These are phyloP conservation scores for Paragyromitra xinjiangensis DNA, from an alignment of 495 filamentous ascomycete genomes.

Conservation along the genomic window DNA sequence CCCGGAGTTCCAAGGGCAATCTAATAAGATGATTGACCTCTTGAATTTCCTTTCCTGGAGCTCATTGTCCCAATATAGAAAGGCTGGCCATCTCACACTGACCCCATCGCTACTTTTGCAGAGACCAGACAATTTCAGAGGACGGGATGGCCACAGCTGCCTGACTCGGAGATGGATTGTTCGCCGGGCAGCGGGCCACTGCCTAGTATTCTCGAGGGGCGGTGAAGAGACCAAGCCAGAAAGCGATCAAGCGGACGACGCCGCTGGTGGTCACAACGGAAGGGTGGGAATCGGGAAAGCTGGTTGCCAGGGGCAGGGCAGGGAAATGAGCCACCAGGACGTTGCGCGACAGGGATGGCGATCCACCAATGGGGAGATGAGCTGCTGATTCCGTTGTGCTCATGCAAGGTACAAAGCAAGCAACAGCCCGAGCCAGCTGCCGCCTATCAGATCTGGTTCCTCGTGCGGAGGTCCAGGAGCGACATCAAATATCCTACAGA, in stretches of 20 bases:
- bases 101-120: conserved; percentile 28
- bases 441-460: conserved; percentile 38
- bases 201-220: conserved; percentile 18
- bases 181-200: conserved; percentile 23
- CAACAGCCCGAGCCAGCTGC: conserved; percentile 24
- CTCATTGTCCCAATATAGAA: conserved; percentile 26
- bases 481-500: background rate
- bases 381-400: conserved; percentile 38
- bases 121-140: conserved; percentile 30
- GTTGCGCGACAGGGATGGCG: conserved; percentile 38
- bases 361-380: conserved; percentile 43
- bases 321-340: conserved; percentile 46
- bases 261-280: conserved; percentile 17
- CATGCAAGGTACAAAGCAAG: conserved; percentile 44
- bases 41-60: conserved; percentile 18
- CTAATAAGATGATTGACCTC: conserved; percentile 40
- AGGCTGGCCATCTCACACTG: conserved; percentile 38
- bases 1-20: conserved; percentile 33
- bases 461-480: conserved; percentile 27
- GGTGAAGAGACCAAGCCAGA: conserved; percentile 20
- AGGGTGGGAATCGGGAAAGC: conserved; percentile 17
- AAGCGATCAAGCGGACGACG: conserved; percentile 11
- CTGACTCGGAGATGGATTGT: conserved; percentile 6
- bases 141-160: conserved; percentile 27
- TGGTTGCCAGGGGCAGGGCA: conserved; percentile 38